Percentiles rank a stretch among this genome's conserved stretches.
Conservation (phyloP, 2,329 filamentous ascomycete species). For the Capronia epimyces region DNA sequence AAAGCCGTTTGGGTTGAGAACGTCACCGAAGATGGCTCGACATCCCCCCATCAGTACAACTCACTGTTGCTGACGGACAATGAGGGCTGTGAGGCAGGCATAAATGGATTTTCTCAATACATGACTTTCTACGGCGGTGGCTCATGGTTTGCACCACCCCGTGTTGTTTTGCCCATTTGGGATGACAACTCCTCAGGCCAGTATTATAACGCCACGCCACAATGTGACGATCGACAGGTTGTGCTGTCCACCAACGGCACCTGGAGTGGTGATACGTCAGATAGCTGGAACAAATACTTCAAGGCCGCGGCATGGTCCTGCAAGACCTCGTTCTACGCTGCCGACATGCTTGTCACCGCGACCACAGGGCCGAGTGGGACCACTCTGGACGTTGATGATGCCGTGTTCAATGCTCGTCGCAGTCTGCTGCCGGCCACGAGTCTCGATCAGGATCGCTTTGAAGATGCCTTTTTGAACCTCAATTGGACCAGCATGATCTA, state of each 20-base stretch:
- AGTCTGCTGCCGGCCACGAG: constrained; percentile 1
- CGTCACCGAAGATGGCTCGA: background rate
- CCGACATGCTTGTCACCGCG: constrained; percentile 5
- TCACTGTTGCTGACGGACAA: constrained; percentile 2
- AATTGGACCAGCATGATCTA: constrained; percentile 11
- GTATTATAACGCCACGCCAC: background rate
- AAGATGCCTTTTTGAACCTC: constrained; percentile 22
- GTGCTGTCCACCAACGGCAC: constrained; percentile 1
- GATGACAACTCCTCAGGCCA: background rate
- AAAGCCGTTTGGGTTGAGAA: constrained; percentile 9
- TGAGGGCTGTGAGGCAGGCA: constrained; percentile 2
- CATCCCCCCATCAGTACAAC: background rate
- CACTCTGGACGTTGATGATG: constrained; percentile 8
- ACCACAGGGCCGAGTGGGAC: background rate
- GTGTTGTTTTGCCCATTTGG: background rate
- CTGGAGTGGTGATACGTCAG: background rate
- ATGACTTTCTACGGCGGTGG: constrained; percentile 1
- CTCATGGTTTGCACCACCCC: constrained; percentile 4
- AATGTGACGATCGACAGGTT: background rate
- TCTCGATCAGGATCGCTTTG: constrained; percentile 19
- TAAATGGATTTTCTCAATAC: background rate
- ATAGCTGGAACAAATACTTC: background rate
- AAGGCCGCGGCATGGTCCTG: constrained; percentile 1
- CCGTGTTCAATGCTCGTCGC: constrained; percentile 2
- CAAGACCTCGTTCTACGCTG: constrained; percentile 1